Base-by-base conservation (phyloP, 768 basidiomycete genomes). In the Tulasnella sp. region DNA sequence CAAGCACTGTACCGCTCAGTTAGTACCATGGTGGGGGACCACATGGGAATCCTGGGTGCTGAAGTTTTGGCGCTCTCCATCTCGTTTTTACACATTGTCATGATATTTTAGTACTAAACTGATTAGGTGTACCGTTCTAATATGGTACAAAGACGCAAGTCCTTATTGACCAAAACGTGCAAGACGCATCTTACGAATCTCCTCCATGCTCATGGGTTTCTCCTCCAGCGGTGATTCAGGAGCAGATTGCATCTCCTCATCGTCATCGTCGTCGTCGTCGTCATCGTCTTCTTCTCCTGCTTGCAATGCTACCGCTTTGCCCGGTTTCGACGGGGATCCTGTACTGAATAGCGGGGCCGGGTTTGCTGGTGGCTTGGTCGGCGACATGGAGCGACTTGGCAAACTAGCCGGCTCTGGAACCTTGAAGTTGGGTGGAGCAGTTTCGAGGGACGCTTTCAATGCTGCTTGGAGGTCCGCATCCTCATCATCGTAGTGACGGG, bases 401-500 rank as follows among this genome's bases (percentile, higher is more conserved):
- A 72, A 4, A 7, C 7, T 10, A 16, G 71, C 80, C n/a, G 80
- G 73, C n/a, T 81, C 74, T 26, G 85, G 85, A 16, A 85, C 74
- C 35, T 80, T 79, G 85, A 86, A 91, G 40, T 87, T 91, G 55
- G 84, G 83, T 1, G 92, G 90, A 29, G 90, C 83, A 57, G 85
- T 85, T 82, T 92, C 91, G 79, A 96, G 85, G 48, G 94, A 95
- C 2, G 94, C 95, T 82, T 86, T 90, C 71, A 97, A 86, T 5
- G 95, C 95, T 15, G 94, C 95, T 84, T 96, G 95, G 70, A 97
- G 85, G 81, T 93, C 91, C 32, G 89, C 90, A 81, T 97, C 95
- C 73, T 96, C 95, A 80, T 96, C 95, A 80, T 96, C 95, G 80
- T 93, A 91, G 51, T 91, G 88, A 70, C 90, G 85, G 73, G 87